Evolutionary conservation across 441 rosid genomes (phyloP), one percentile per base, ranked within the genome.

Genomic region (Raphanus hybrid): DNA sequence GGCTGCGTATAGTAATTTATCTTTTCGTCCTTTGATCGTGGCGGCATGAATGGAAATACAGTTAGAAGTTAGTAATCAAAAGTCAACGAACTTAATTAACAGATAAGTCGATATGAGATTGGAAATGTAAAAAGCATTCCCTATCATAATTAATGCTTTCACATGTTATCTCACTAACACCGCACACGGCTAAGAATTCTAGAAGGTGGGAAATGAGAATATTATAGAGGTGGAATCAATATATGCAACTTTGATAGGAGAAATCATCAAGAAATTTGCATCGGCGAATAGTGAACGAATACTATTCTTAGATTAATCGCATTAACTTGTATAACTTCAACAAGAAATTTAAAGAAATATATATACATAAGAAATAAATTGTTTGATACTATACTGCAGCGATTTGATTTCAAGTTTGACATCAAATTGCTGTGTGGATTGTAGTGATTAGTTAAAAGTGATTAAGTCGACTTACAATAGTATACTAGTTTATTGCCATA

Each of bases 21-120:
- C 8, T 43, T 52, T 16, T 23, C 8, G 23, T 69, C 76, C 82
- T 69, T 65, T 79, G 82, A 79, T 70, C 75, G 65, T 79, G 82
- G 76, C 82, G 82, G 65, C 73, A 70, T 16, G 76, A 63, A 59
- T 18, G 82, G 73, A 70, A 79, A 74, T 75, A 4, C 48, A 35
- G 82, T 75, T 79, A 48, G 82, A 79, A 64, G 82, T 79, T 75
- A n/a, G 79, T 75, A 69, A 23, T 15, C 27, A n/a, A 9, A 75
- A 79, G 79, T 79, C 79, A 79, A 70, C 67, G 64, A 65, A 5
- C 1, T 74, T 34, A 79, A 70, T 69, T 5, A 52, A 74, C 62
- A 50, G 2, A 55, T 55, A 64, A 74, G 75, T 74, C 72, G 48
- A 79, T 8, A 74, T 57, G 55, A 64, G 59, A 74, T 69, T 64